These are phyloP conservation scores for Holtermanniella nyarrowii DNA, from an alignment of 768 basidiomycete genomes.

Conservation along the genomic window DNA sequence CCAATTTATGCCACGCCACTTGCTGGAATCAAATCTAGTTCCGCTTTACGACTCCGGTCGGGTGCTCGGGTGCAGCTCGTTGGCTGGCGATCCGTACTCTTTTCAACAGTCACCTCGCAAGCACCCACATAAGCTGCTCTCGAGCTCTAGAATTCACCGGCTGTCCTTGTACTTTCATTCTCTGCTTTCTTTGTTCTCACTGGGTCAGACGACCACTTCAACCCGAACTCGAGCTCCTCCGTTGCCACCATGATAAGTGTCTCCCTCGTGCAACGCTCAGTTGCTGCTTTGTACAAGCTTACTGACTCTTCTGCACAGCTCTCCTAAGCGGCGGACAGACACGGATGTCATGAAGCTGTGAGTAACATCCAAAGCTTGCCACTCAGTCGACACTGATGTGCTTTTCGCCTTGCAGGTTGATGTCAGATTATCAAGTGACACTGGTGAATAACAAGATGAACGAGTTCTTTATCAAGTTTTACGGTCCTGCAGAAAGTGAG, in stretches of 20 bases:
- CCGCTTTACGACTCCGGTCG: no score
- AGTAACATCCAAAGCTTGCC: slow-evolving; percentile 26
- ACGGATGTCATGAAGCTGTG: slow-evolving; percentile 99
- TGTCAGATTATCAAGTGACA: slow-evolving; percentile 97
- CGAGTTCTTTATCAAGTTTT: slow-evolving; percentile 95
- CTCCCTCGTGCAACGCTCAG: not conserved
- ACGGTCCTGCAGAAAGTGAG: slow-evolving; percentile 88
- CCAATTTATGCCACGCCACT: no score
- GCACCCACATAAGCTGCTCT: no score
- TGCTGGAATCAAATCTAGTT: no score
- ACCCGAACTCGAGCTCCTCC: no score
- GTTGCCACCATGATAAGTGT: not conserved
- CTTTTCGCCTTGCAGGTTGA: slow-evolving; percentile 53
- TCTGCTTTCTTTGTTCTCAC: no score
- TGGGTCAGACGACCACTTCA: no score
- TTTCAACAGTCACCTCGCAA: no score
- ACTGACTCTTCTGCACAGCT: slow-evolving; percentile 47
- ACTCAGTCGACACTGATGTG: not conserved
- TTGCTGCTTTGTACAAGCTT: slow-evolving; percentile 1
- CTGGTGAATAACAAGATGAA: slow-evolving; percentile 98
- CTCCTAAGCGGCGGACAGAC: slow-evolving; percentile 89
- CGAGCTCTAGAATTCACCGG: no score
- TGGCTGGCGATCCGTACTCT: no score
- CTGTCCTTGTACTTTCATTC: no score
- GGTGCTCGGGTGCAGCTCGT: no score